Evolutionary conservation across 345 rosid genomes (phyloP), one percentile per base, ranked within the genome.

Genomic region (Combretum micranthum): DNA sequence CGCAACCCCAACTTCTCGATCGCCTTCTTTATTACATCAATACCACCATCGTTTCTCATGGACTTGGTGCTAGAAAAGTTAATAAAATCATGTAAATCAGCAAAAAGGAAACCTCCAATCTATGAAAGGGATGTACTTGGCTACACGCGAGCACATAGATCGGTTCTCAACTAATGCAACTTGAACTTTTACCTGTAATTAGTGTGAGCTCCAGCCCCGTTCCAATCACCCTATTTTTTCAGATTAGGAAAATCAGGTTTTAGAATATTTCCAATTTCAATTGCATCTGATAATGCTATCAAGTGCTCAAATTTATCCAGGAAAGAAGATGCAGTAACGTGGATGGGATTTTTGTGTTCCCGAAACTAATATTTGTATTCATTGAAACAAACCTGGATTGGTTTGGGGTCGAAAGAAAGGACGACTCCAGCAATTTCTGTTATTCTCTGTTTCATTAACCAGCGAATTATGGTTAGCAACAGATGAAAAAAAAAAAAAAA

Each of bases 141-240:
- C 39, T 32, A 5, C 39, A 11, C 9, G 39, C 9, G 0, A 4
- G 10, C 39, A 32, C 9, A 32, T 32, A 32, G 39, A 11, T 32
- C 10, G 9, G 39, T 32, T 4, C 9, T 4, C 9, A 10, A 13
- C 13, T 42, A 16, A 16, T 15, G 18, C 6, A 15, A 12, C 37
- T 16, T 13, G 26, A 52, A 69, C 16, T 37, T n/a, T n/a, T 59
- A 68, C 96, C 96, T 83, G 77, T 84, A 90, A 20, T 87, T 90
- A 1, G 93, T 82, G 77, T 90, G 97, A 42, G 97, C 93, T n/a
- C 95, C 95, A 15, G 97, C 97, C 10, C 97, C 95, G 52, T 90
- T 90, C 97, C 97, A 90, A 25, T 90, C 93, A 42, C 97, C 97
- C 90, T 81, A 53, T 20, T 17, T 3, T 20, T 50, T 42, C 39